These are phyloP conservation scores for Hypoxylon cercidicola DNA, from an alignment of 495 filamentous ascomycete genomes.

Conservation along the genomic window DNA sequence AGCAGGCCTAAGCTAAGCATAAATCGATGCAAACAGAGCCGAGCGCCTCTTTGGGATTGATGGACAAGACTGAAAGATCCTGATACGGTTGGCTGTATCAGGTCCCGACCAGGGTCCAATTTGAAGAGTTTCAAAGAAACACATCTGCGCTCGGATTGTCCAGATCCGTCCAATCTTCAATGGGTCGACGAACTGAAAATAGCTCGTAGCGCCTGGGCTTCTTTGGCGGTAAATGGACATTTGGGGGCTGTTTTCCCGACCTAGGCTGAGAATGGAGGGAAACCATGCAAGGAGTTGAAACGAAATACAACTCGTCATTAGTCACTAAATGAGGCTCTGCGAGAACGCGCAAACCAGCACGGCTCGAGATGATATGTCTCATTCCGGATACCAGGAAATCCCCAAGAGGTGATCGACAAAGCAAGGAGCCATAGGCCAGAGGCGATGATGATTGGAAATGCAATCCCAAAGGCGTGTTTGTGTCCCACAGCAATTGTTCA, in stretches of 20 bases:
- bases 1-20: conserved; percentile 8
- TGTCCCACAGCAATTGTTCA: no score
- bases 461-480: background rate
- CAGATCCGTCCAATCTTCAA: conserved; percentile 21
- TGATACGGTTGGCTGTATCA: conserved; percentile 40
- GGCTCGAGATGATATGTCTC: background rate
- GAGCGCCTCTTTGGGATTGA: conserved; percentile 10
- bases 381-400: conserved; percentile 14
- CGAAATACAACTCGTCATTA: background rate
- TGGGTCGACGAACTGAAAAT: conserved; percentile 28
- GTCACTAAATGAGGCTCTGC: conserved; percentile 24
- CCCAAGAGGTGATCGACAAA: background rate
- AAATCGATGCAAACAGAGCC: conserved; percentile 19
- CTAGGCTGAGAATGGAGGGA: conserved; percentile 3
- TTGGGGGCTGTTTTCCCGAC: background rate
- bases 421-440: background rate
- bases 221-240: conserved; percentile 9
- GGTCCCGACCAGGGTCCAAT: conserved; percentile 8
- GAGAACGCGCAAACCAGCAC: conserved; percentile 11
- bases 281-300: background rate
- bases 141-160: conserved; percentile 29
- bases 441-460: background rate
- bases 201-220: conserved; percentile 8
- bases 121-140: conserved; percentile 21
- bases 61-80: conserved; percentile 5